Percentiles rank a stretch among this genome's conserved stretches.
phyloP scores from a whole-genome alignment of 116 monocot genomes.

The Zostera marina region DNA sequence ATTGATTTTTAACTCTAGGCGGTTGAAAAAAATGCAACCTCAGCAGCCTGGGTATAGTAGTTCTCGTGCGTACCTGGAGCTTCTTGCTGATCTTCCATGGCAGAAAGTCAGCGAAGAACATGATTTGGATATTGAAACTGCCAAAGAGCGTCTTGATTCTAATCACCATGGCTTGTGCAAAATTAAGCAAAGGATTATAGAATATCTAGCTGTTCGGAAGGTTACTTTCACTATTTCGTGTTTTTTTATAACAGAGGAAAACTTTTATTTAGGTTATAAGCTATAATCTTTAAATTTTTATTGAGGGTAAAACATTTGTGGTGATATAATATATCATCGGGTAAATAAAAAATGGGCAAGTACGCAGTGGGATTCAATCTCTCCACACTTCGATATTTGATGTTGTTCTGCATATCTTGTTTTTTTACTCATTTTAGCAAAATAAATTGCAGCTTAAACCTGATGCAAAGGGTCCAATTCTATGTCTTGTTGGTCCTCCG shows the following conservation, averaged over 20 bases:
- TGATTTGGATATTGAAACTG: conserved; percentile 74
- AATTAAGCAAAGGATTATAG: conserved; percentile 96
- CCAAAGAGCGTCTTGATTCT: conserved; percentile 74
- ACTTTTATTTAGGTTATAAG: too few relatives aligned
- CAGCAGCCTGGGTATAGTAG: conserved; percentile 99
- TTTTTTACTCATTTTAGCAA: background rate
- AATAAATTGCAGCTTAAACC: conserved; percentile 82
- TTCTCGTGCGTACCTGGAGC: conserved; percentile 79
- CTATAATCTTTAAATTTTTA: too few relatives aligned
- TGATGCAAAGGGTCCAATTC: conserved; percentile 87
- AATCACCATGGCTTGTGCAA: conserved; percentile 89
- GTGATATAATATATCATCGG: too few relatives aligned
- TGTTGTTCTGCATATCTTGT: background rate
- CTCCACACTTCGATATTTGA: conserved; percentile 2
- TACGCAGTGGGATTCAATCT: too few relatives aligned
- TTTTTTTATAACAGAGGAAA: background rate
- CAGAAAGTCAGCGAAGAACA: conserved; percentile 85
- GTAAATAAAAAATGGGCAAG: too few relatives aligned
- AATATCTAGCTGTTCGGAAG: conserved; percentile 97
- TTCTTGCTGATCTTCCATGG: conserved; percentile 99
- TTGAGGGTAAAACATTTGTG: too few relatives aligned
- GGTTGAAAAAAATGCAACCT: conserved; percentile 94
- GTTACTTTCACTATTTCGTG: conserved; percentile 13
- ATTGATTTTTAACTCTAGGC: conserved; percentile 21
- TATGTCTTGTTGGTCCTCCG: conserved; percentile 98